Conservation (phyloP, 1,284 basidiomycete species). For the Trichosporon faecale region DNA sequence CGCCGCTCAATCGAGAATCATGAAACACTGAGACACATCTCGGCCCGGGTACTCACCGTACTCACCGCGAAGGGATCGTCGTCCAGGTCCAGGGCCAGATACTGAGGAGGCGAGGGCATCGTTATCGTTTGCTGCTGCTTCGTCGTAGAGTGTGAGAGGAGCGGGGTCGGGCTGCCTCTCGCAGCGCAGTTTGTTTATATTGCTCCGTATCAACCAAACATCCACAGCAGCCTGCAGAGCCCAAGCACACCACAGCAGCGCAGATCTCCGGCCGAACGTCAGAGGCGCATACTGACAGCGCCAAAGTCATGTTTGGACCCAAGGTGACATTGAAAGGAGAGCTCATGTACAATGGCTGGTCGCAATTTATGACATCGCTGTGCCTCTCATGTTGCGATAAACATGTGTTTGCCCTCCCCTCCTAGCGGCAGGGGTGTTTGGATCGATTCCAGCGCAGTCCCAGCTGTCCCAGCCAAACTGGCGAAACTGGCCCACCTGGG, state of each 20-base stretch:
- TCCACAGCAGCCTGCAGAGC: not conserved
- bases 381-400: not conserved
- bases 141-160: too few relatives aligned
- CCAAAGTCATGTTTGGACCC: not conserved
- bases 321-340: not conserved
- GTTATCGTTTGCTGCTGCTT: not conserved
- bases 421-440: not conserved
- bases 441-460: not conserved
- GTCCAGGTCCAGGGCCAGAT: not conserved
- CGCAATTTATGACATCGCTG: constrained; percentile 1
- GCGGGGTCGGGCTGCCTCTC: too few relatives aligned
- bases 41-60: too few relatives aligned
- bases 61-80: not conserved
- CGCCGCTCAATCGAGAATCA: too few relatives aligned
- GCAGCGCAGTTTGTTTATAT: not conserved
- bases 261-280: too few relatives aligned
- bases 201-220: not conserved
- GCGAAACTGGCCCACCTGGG: too few relatives aligned
- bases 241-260: too few relatives aligned
- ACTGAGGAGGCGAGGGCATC: not conserved
- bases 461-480: too few relatives aligned
- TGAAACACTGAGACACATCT: too few relatives aligned
- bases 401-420: not conserved
- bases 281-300: too few relatives aligned
- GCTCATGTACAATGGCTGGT: constrained; percentile 7